These are phyloP conservation scores for Acarospora socialis DNA, from an alignment of 2,329 filamentous ascomycete species.

Conservation along the genomic window DNA sequence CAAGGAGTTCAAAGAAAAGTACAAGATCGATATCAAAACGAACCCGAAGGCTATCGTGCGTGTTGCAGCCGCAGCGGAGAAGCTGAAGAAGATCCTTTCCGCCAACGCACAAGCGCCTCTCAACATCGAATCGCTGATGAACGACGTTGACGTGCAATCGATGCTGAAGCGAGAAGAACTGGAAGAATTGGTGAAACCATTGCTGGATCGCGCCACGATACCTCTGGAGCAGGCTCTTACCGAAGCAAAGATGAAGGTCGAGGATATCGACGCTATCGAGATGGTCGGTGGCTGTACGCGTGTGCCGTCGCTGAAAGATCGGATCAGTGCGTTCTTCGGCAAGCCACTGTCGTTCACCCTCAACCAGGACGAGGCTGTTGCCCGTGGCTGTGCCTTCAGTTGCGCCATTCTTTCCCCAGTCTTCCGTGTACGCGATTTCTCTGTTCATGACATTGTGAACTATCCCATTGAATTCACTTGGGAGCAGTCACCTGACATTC, in stretches of 20 bases:
- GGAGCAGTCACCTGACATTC: constrained; percentile 97
- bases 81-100: constrained; percentile 95
- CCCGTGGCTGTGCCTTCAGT: constrained; percentile 90
- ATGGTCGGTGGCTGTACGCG: constrained; percentile 89
- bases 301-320: constrained; percentile 83
- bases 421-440: constrained; percentile 97
- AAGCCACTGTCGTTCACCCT: constrained; percentile 90
- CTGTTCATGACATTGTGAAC: constrained; percentile 91
- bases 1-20: constrained; percentile 92
- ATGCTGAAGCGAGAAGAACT: constrained; percentile 91
- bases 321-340: constrained; percentile 79
- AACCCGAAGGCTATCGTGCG: constrained; percentile 84
- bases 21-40: constrained; percentile 86
- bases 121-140: constrained; percentile 98
- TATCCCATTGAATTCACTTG: constrained; percentile 98
- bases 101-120: constrained; percentile 85
- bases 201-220: constrained; percentile 55
- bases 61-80: constrained; percentile 79
- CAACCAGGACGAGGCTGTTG: constrained; percentile 95
- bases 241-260: constrained; percentile 79
- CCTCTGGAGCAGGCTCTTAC: constrained; percentile 84
- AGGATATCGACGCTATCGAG: constrained; percentile 89
- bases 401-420: constrained; percentile 94
- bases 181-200: constrained; percentile 74
- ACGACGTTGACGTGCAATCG: constrained; percentile 79